Evolutionary conservation across 805 yeast genomes (phyloP), one percentile per base, ranked within the genome.

Genomic region (Lachancea dasiensis): DNA sequence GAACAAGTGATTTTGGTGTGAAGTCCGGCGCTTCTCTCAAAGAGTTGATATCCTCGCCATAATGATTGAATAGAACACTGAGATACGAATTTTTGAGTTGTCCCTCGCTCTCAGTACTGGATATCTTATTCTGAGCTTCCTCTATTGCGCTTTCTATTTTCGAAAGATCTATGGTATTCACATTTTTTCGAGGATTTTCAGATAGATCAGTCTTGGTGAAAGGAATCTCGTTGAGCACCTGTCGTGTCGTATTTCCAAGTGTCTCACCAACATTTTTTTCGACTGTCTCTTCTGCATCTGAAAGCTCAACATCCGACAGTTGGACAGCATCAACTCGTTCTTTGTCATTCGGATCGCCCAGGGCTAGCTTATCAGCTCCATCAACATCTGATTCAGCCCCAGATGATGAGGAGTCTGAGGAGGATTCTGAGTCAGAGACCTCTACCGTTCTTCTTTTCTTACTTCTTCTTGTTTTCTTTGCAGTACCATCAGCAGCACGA

Each of bases 391-490:
- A 47, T 8, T 61, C 66, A 11, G 63, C 53, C 17, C 47, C 44
- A 11, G 57, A 47, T 4, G 61, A 52, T 1, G 70, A 61, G 2
- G 67, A 61, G 1, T 72, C 65, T 19, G 40, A 36, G 8, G 34
- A 25, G 10, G 39, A 38, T n/a, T 38, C 41, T 22, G 41, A 38
- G 13, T 73, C 71, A 0, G 83, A 79, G 21, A 78, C 75, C 47
- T 79, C 86, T 36, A 80, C 86, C 0, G 90, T 81, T 77, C 89
- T 81, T 75, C 87, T 78, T 75, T 80, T 81, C 72, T 81, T 81
- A 53, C 80, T 69, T 45, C 84, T 73, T 50, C 84, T 69, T 46
- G 74, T 67, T 34, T 56, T 63, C 21, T 50, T 49, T 15, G 44
- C 45, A 22, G 38, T 44, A n/a, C 35, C 49, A n/a, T 41, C 49